These are phyloP conservation scores for Casaregolazyma suthepensis DNA, from an alignment of 1,139 yeast species.

Conservation along the genomic window DNA sequence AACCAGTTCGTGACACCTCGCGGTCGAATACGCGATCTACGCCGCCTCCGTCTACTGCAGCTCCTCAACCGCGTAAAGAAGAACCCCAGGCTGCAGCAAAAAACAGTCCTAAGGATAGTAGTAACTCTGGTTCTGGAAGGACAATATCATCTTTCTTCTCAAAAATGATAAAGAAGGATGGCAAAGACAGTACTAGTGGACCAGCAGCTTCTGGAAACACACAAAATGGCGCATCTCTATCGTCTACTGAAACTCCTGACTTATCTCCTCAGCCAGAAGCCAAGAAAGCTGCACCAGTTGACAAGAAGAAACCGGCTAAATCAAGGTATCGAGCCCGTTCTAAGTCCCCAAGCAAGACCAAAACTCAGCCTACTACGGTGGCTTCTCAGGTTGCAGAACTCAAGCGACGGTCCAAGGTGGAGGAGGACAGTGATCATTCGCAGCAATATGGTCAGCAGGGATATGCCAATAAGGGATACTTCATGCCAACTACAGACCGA, in stretches of 20 bases:
- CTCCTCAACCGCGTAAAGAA: neutral
- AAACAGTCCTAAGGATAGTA: neutral
- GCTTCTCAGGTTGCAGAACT: constrained; percentile 9
- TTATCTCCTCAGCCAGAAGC: neutral
- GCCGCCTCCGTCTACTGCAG: neutral
- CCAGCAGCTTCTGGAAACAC: constrained; percentile 3
- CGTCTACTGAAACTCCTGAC: neutral
- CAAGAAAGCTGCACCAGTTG: neutral
- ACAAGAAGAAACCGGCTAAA: neutral
- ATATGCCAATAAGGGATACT: constrained; percentile 3
- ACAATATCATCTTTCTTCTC: constrained; percentile 6
- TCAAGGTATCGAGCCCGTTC: constrained; percentile 15
- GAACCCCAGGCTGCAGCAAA: neutral
- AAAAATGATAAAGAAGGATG: constrained; percentile 9
- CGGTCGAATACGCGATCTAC: neutral
- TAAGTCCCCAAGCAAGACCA: neutral
- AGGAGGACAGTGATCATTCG: neutral
- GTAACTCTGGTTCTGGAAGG: neutral
- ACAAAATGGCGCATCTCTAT: neutral
- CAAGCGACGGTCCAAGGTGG: constrained; percentile 1
- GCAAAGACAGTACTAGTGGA: neutral
- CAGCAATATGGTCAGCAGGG: constrained; percentile 7
- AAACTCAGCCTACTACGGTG: constrained; percentile 7
- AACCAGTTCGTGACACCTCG: neutral
- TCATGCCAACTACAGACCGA: constrained; percentile 2